Evolutionary conservation across 1,284 basidiomycete genomes (phyloP), one percentile per base, ranked within the genome.

Genomic region (Cerrena zonata): DNA sequence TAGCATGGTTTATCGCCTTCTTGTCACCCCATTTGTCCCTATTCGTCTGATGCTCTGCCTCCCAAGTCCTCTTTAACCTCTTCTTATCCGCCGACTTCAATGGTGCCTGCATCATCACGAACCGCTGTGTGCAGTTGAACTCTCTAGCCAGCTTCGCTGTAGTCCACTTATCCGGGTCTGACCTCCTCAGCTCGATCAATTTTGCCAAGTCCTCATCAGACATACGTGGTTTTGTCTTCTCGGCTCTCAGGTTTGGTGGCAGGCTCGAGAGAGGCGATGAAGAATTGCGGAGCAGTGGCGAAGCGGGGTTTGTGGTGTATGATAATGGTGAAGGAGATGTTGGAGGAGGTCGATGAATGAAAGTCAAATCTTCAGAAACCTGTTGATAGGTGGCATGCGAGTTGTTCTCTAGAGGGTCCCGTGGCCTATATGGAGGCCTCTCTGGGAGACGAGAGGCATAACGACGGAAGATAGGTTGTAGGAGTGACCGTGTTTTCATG

Each of bases 271-370:
- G 55, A 11, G 61, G 53, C 2, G 65, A 51, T 7, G 67, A 40
- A 7, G 69, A 57, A 2, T 69, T 61, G 2, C 58, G 57, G 11
- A 90, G 74, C 2, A 90, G 72, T 0, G 88, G 85, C 0, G 87
- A 90, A 2, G 76, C 67, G 12, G 87, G 88, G 13, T 75, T 71
- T 7, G 80, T 79, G 2, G 80, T 82, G 52, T 81, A 77, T 18
- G 87, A 90, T 53, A 76, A 70, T 4, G 86, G 86, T 13, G 86
- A 75, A 3, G 84, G 82, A 7, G 80, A 76, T 2, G 83, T 79
- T 0, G 87, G 85, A 0, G 87, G 88, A 23, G 85, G 85, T 40
- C 88, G 82, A 64, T 86, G 85, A 53, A 90, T 82, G 63, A 90
- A 89, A 1, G 85, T 86, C 50, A 87, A 64, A 53, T 77, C 74